Evolutionary conservation across 768 basidiomycete genomes (phyloP), one percentile per base, ranked within the genome.

Genomic region (Suillus americanus): DNA sequence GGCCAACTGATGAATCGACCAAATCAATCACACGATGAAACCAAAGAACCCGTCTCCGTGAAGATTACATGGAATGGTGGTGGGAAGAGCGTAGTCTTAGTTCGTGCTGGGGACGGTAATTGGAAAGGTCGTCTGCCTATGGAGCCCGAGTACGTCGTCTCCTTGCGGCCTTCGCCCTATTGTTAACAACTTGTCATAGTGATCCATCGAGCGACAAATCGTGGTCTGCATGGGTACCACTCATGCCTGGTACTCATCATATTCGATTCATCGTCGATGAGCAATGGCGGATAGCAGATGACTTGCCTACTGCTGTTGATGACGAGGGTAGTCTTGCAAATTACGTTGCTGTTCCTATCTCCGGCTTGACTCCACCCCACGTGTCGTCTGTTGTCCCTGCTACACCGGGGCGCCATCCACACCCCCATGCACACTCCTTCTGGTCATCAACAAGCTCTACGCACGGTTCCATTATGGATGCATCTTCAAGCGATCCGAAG

Each of bases 261-360:
- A 84, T 98, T 73, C 93, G 95, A 64, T 99, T 97, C 82, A 86
- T 98, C 68, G 92, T 99, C 65, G 97, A 99, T 74, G 92, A 91
- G 55, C 85, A 88, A 54, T 94, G 90, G 88, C 86, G 90, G 66
- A 86, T 91, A 8, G 86, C 90, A 3, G 84, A 89, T 67, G 87
- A 92, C 67, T 83, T 89, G n/a, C 91, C 92, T 7, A 89, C 91
- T 30, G 94, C 94, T 1, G 94, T 96, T 55, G 94, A 95, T 73
- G 95, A 98, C 73, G 92, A 95, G 71, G 97, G 97, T 38, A 91
- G 90, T 33, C 82, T 99, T 53, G 94, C 97, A 61, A 99, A 99
- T 79, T 98, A 97, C 74, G 89, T 99, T 64, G 88, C 90, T 51
- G 72, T 79, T 59, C 68, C 75, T 1, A 74, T 77, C 41, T 78